A percentile compares a stretch with the other conserved stretches of the same genome.
These are phyloP conservation scores for Ascochyta viciae-villosae DNA, from an alignment of 2,329 filamentous ascomycete genomes.

Conservation along the genomic window DNA sequence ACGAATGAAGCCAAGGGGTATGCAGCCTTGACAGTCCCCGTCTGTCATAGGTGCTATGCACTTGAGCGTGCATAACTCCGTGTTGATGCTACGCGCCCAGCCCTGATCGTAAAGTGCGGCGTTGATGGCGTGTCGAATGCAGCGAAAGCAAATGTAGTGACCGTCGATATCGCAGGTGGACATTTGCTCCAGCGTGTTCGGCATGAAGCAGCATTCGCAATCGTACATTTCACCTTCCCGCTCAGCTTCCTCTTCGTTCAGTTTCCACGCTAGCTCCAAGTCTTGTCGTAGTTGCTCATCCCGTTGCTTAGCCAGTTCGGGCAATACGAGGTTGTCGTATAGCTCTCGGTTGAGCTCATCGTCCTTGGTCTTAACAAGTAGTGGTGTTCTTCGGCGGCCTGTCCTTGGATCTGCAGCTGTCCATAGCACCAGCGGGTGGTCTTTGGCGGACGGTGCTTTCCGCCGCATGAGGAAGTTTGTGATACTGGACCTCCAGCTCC, in stretches of 20 bases:
- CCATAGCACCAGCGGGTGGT: conserved; percentile 67
- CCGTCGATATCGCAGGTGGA: conserved; percentile 72
- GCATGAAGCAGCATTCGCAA: conserved; percentile 79
- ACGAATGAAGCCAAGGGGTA: conserved; percentile 72
- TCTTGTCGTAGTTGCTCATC: conserved; percentile 52
- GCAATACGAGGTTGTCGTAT: conserved; percentile 53
- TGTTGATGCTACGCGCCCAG: conserved; percentile 81
- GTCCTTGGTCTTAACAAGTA: conserved; percentile 70
- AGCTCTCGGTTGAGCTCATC: conserved; percentile 61
- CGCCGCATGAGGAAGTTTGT: conserved; percentile 73
- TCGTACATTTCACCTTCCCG: conserved; percentile 62
- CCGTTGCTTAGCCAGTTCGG: conserved; percentile 49
- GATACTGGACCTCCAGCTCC: conserved; percentile 79
- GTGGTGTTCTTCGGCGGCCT: conserved; percentile 64
- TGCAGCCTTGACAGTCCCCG: conserved; percentile 70
- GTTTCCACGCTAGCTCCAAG: conserved; percentile 50
- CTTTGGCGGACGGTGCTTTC: conserved; percentile 62
- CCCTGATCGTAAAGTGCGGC: conserved; percentile 94
- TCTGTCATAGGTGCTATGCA: conserved; percentile 78
- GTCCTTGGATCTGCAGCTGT: conserved; percentile 63
- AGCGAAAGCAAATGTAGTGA: conserved; percentile 81
- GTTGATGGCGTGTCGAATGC: conserved; percentile 79
- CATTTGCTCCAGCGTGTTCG: conserved; percentile 75
- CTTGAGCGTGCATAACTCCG: conserved; percentile 73
- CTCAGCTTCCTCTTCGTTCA: conserved; percentile 59